These are phyloP conservation scores for Eucalyptus pauciflora DNA, from an alignment of 345 rosid genomes.

Conservation along the genomic window DNA sequence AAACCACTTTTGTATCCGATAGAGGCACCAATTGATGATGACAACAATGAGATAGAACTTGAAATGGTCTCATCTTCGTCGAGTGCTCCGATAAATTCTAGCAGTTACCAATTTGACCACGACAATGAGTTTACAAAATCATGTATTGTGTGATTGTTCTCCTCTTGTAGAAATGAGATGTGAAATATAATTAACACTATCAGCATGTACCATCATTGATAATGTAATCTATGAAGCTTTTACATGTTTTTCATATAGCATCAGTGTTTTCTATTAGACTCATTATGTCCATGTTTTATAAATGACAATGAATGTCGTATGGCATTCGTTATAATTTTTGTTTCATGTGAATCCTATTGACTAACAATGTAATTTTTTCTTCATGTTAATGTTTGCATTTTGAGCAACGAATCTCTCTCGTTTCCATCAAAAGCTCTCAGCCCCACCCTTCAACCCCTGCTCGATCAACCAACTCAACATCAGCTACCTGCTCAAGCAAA, in stretches of 20 bases:
- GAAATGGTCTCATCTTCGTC: not conserved
- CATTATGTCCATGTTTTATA: not conserved
- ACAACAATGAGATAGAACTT: not conserved
- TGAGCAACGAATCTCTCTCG: no score
- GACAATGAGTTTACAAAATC: not conserved
- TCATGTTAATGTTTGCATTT: no score
- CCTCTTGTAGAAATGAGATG: not conserved
- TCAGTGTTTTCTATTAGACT: not conserved
- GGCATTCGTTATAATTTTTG: no score
- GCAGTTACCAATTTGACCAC: not conserved
- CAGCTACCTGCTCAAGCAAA: no score
- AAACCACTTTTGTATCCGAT: not conserved
- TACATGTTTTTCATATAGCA: not conserved
- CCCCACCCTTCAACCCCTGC: no score
- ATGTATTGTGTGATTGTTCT: not conserved
- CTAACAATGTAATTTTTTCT: no score
- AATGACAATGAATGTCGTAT: not conserved
- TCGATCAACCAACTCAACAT: no score
- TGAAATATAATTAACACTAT: no score
- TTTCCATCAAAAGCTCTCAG: no score
- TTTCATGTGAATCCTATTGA: no score
- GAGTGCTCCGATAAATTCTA: rapidly evolving
- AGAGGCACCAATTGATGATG: not conserved
- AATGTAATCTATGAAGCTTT: not conserved
- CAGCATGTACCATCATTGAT: not conserved